Conservation (phyloP, 495 filamentous ascomycete genomes). For the Lophium mytilinum region DNA sequence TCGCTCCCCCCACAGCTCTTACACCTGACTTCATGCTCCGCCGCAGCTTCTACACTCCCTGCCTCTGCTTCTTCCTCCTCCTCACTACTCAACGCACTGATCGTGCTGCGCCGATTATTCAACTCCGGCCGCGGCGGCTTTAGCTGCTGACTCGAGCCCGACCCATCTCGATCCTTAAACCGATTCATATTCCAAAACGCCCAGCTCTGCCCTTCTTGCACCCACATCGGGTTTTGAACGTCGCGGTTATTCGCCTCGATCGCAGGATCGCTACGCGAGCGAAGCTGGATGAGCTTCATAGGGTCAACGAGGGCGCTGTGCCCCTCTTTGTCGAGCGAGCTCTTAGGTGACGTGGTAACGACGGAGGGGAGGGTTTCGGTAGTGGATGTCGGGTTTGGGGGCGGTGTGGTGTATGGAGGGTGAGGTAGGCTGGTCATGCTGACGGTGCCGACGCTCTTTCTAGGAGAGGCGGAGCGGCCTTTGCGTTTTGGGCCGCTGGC, state of each 20-base stretch:
- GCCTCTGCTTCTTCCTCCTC: conserved; percentile 8
- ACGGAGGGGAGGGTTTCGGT: neutral
- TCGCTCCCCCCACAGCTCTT: conserved; percentile 42
- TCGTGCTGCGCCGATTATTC: conserved; percentile 1
- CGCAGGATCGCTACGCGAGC: neutral
- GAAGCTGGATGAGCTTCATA: neutral
- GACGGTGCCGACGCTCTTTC: conserved; percentile 38
- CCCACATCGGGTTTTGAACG: conserved; percentile 12
- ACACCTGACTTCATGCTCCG: conserved; percentile 41
- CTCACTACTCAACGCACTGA: conserved; percentile 15
- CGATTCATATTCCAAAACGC: conserved; percentile 22
- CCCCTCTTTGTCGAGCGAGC: neutral
- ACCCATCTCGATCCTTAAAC: neutral
- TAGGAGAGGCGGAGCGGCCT: conserved; percentile 49
- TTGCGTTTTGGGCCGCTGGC: conserved; percentile 30
- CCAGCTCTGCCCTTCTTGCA: conserved; percentile 17
- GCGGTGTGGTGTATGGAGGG: conserved; percentile 6
- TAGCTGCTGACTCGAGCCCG: neutral
- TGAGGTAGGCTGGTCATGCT: conserved; percentile 8
- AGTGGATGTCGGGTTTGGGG: conserved; percentile 23
- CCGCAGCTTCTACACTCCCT: neutral
- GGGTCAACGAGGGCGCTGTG: neutral
- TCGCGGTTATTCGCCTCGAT: neutral
- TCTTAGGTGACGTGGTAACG: conserved; percentile 1
- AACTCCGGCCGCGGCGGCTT: conserved; percentile 1